A percentile compares a stretch with the other conserved stretches of the same genome.
These are phyloP conservation scores for Acer campestre DNA, from an alignment of 345 rosid genomes.

Conservation along the genomic window DNA sequence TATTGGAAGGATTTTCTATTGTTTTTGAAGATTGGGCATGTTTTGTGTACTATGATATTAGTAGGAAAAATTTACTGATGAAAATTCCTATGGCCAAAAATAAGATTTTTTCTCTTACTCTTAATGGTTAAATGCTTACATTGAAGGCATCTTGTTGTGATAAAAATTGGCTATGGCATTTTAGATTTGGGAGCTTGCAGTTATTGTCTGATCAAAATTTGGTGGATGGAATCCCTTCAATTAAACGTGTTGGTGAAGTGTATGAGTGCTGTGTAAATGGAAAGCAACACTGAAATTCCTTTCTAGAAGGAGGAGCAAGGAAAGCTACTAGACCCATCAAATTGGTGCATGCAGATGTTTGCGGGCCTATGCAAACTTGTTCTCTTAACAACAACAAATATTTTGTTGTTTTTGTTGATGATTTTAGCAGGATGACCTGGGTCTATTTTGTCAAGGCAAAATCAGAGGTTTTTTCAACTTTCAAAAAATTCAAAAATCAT, in stretches of 20 bases:
- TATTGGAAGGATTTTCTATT: not conserved
- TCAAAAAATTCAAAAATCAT: not conserved
- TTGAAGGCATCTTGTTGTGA: not conserved
- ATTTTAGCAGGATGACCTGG: not conserved
- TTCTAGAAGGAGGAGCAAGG: not conserved
- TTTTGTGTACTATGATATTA: not conserved
- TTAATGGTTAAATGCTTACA: not conserved
- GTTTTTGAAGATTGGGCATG: not conserved
- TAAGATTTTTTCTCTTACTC: not conserved
- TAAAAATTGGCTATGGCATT: not conserved
- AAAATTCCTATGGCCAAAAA: not conserved
- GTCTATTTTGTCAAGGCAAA: slow-evolving; percentile 3
- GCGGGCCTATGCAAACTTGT: not conserved
- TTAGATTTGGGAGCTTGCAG: not conserved
- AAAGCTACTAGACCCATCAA: not conserved
- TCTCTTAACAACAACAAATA: not conserved
- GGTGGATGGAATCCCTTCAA: not conserved
- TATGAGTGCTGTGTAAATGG: not conserved
- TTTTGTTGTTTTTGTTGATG: not conserved
- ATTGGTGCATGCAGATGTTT: not conserved
- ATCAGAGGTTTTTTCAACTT: not conserved
- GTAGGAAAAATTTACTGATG: not conserved
- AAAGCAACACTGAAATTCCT: not conserved
- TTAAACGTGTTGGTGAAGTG: not conserved
- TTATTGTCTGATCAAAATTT: not conserved